Conservation (phyloP, 75 land plant species). For the Ceratopteris richardii region DNA sequence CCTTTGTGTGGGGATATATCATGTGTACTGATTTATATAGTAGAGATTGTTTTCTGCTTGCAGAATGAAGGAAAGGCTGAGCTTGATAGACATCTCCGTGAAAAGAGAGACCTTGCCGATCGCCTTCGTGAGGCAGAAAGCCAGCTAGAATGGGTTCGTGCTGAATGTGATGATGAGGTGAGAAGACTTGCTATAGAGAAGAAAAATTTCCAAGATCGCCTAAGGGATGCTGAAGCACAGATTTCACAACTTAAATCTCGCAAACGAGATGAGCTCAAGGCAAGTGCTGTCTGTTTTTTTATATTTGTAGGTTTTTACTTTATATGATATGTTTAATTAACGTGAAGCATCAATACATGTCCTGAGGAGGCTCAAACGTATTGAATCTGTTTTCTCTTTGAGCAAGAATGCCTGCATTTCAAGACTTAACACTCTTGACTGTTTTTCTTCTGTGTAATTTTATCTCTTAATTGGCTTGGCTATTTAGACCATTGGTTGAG, state of each 20-base stretch:
- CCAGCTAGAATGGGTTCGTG: constrained; percentile 43
- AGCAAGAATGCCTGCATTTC: too few relatives aligned
- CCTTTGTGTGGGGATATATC: too few relatives aligned
- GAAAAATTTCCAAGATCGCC: constrained; percentile 27
- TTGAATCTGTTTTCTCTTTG: too few relatives aligned
- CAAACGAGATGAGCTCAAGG: constrained; percentile 47
- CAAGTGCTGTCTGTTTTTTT: not conserved
- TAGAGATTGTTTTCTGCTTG: not conserved
- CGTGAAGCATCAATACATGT: too few relatives aligned
- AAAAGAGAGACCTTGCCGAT: constrained; percentile 34
- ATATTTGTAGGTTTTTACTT: not conserved
- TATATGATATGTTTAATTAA: not conserved
- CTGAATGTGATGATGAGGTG: constrained; percentile 38
- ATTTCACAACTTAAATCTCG: constrained; percentile 38
- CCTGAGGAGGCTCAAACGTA: too few relatives aligned
- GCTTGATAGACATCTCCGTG: constrained; percentile 25
- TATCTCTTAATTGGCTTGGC: too few relatives aligned
- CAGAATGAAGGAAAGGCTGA: constrained; percentile 38
- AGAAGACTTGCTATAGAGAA: constrained; percentile 27
- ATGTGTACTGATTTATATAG: too few relatives aligned
- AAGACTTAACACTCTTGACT: too few relatives aligned
- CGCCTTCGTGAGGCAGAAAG: constrained; percentile 39
- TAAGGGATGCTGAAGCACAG: constrained; percentile 43
- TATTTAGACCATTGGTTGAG: too few relatives aligned
- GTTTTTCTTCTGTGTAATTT: too few relatives aligned